Conservation (phyloP, 192 early-diverging fungal species). For the Mortierella claussenii region DNA sequence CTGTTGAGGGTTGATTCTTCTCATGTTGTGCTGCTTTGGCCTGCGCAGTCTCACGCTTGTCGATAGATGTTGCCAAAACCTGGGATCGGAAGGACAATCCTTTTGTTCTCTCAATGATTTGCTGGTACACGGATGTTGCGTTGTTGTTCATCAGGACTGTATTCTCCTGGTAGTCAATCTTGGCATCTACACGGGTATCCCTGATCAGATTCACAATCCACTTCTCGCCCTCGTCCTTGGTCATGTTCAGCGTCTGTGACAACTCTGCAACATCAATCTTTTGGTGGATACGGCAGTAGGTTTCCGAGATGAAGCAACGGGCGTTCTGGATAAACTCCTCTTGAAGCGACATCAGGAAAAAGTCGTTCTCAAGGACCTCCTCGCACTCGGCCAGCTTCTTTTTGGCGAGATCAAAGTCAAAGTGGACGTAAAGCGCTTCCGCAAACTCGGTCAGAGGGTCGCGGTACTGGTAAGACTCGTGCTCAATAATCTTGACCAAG, state of each 20-base stretch:
- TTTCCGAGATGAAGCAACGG: slow-evolving; percentile 93
- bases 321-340: slow-evolving; percentile 97
- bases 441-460: slow-evolving; percentile 97
- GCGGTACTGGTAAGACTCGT: slow-evolving; percentile 83
- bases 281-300: slow-evolving; percentile 97
- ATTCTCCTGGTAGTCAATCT: slow-evolving; percentile 95
- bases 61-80: slow-evolving; percentile 86
- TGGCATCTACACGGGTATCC: slow-evolving; percentile 95
- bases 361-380: slow-evolving; percentile 87
- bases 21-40: slow-evolving; percentile 53
- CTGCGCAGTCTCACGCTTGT: slow-evolving; percentile 79
- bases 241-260: slow-evolving; percentile 85
- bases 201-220: slow-evolving; percentile 98
- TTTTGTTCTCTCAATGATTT: slow-evolving; percentile 95
- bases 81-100: slow-evolving; percentile 91
- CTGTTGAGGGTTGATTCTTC: slow-evolving; percentile 42
- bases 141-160: slow-evolving; percentile 94
- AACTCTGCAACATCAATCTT: slow-evolving; percentile 90
- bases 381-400: slow-evolving; percentile 89
- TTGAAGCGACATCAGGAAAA: slow-evolving; percentile 86
- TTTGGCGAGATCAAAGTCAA: slow-evolving; percentile 95
- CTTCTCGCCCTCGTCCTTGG: slow-evolving; percentile 92
- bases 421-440: slow-evolving; percentile 89
- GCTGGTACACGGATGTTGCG: slow-evolving; percentile 89
- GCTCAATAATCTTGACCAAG: slow-evolving; percentile 87